A percentile compares a stretch with the other conserved stretches of the same genome.
Evolutionary conservation across 2,329 filamentous ascomycete species (phyloP).

Genomic region (Xylaria sp.): DNA sequence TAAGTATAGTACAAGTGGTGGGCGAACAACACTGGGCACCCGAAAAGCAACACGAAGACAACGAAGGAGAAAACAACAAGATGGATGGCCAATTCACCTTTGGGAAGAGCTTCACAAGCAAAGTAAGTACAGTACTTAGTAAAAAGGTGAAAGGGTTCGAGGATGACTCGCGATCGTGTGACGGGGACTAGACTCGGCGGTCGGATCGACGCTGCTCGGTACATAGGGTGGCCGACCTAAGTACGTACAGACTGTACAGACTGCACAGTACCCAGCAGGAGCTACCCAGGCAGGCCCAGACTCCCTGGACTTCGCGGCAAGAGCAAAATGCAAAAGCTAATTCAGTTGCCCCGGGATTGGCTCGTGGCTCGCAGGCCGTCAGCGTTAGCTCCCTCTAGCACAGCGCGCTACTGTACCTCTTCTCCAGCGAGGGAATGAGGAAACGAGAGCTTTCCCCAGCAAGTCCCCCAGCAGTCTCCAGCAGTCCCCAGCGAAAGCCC

Average conservation of each 20-base stretch:
- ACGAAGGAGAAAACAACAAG: not conserved
- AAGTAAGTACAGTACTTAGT: not conserved
- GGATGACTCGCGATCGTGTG: constrained; percentile 31
- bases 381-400: not conserved
- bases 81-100: constrained; percentile 10
- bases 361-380: constrained; percentile 13
- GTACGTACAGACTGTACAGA: too few species aligned
- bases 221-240: not conserved
- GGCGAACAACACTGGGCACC: not conserved
- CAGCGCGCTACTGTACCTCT: not conserved
- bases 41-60: not conserved
- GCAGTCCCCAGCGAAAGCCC: constrained; percentile 4
- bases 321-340: constrained; percentile 16
- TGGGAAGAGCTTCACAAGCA: not conserved
- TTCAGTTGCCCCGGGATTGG: constrained; percentile 35
- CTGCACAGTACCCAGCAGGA: too few species aligned
- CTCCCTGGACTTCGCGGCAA: not conserved
- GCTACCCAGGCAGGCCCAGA: not conserved
- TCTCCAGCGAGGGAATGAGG: too few species aligned
- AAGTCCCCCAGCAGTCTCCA: not conserved
- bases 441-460: too few species aligned
- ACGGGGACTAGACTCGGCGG: constrained; percentile 17
- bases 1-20: constrained; percentile 1
- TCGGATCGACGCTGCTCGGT: constrained; percentile 14
- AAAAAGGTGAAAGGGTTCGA: constrained; percentile 12